These are phyloP conservation scores for Tubosaeta brunneosetosa DNA, from an alignment of 768 basidiomycete genomes.

Conservation along the genomic window DNA sequence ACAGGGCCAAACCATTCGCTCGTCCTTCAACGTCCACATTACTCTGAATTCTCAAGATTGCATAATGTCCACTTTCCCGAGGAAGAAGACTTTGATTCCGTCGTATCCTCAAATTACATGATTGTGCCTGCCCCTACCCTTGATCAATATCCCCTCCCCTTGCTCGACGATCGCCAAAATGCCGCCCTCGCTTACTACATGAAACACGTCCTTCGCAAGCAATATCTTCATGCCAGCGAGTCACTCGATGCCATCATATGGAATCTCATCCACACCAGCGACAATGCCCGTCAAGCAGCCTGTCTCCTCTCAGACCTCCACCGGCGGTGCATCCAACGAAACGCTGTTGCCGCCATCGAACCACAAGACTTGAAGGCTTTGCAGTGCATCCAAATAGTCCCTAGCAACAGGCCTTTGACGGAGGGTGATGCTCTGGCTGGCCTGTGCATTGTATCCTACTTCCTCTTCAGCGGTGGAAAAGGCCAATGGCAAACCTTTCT, in stretches of 20 bases:
- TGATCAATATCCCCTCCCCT: slow-evolving; percentile 12
- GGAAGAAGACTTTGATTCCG: slow-evolving; percentile 12
- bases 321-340: slow-evolving; percentile 26
- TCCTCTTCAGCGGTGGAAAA: slow-evolving; percentile 72
- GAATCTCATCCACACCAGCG: slow-evolving; percentile 42
- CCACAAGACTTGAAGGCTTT: slow-evolving; percentile 23
- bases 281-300: slow-evolving; percentile 53
- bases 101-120: slow-evolving; percentile 22
- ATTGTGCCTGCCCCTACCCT: slow-evolving; percentile 6
- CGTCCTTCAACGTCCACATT: slow-evolving; percentile 27
- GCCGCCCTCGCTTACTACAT: slow-evolving; percentile 45
- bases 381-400: slow-evolving; percentile 21
- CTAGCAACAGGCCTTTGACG: slow-evolving; percentile 26
- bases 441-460: slow-evolving; percentile 68
- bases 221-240: slow-evolving; percentile 64
- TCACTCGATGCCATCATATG: slow-evolving; percentile 45
- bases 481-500: slow-evolving; percentile 71
- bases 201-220: slow-evolving; percentile 55
- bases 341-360: slow-evolving; percentile 15
- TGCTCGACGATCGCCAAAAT: slow-evolving; percentile 17
- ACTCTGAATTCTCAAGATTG: slow-evolving; percentile 25
- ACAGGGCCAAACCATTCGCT: slow-evolving; percentile 38
- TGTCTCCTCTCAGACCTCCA: slow-evolving; percentile 63
- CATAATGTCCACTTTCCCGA: slow-evolving; percentile 9
- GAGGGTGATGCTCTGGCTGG: slow-evolving; percentile 78